A percentile compares a stretch with the other conserved stretches of the same genome.
Conservation (phyloP, 2,329 filamentous ascomycete genomes). For the Tolypocladium sp. region DNA sequence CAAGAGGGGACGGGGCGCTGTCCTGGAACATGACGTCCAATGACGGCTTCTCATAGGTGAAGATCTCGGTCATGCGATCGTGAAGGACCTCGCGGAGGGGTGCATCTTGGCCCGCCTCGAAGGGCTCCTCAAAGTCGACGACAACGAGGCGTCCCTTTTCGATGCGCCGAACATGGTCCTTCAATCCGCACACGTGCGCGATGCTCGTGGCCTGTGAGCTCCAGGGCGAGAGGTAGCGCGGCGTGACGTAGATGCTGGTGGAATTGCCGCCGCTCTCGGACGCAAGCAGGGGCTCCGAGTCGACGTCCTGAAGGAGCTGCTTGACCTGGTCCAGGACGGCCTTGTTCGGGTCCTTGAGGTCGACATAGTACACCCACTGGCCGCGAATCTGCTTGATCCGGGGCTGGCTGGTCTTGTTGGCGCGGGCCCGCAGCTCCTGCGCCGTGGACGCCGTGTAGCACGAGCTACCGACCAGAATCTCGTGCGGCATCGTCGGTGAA, state of each 20-base stretch:
- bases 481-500: slow-evolving; percentile 20
- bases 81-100: slow-evolving; percentile 64
- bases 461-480: slow-evolving; percentile 29
- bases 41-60: slow-evolving; percentile 58
- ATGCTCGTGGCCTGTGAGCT: slow-evolving; percentile 94
- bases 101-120: slow-evolving; percentile 34
- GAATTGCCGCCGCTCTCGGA: slow-evolving; percentile 31
- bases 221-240: slow-evolving; percentile 90
- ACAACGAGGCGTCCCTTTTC: slow-evolving; percentile 79
- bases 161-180: slow-evolving; percentile 61
- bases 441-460: slow-evolving; percentile 40
- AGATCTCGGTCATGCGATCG: slow-evolving; percentile 92
- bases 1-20: slow-evolving; percentile 49
- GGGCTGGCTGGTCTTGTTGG: slow-evolving; percentile 31
- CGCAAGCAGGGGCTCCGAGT: slow-evolving; percentile 14
- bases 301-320: slow-evolving; percentile 34
- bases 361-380: slow-evolving; percentile 58
- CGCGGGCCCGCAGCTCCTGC: slow-evolving; percentile 33
- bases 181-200: slow-evolving; percentile 80
- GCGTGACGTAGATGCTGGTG: slow-evolving; percentile 62
- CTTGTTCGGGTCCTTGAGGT: slow-evolving; percentile 40
- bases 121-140: slow-evolving; percentile 46
- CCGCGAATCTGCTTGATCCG: slow-evolving; percentile 41
- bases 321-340: slow-evolving; percentile 34
- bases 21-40: slow-evolving; percentile 73